Conservation (phyloP, 768 basidiomycete genomes). For the Mrakia gelida region DNA sequence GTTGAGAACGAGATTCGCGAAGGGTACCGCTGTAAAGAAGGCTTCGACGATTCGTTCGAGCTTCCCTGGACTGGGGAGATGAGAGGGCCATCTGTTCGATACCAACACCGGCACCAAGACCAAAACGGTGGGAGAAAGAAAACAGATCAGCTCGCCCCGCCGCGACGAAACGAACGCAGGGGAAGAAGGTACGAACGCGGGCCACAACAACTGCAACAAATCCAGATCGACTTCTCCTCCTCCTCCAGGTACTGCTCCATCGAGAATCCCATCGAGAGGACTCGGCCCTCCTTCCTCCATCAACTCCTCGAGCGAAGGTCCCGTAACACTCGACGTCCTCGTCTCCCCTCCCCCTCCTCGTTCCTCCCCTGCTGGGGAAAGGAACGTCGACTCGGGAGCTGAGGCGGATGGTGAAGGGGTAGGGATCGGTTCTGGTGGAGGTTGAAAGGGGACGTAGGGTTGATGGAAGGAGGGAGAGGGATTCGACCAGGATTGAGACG, state of each 20-base stretch:
- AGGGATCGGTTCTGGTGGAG: not conserved
- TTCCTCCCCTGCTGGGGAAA: not conserved
- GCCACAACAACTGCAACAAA: constrained; percentile 4
- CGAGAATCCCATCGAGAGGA: not conserved
- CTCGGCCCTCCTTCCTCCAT: not conserved
- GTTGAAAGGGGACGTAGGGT: not conserved
- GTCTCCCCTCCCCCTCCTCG: not conserved
- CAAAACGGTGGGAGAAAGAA: no score
- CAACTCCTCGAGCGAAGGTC: constrained; percentile 1
- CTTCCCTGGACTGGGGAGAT: not conserved
- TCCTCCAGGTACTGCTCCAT: not conserved
- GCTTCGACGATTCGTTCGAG: constrained; percentile 58
- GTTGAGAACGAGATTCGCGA: constrained; percentile 67
- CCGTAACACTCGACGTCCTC: not conserved
- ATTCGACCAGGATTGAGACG: not conserved
- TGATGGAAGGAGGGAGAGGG: not conserved
- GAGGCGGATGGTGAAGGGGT: not conserved
- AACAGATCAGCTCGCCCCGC: no score
- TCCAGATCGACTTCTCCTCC: not conserved
- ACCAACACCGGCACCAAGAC: no score
- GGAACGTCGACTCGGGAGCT: not conserved
- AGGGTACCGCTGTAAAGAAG: constrained; percentile 74
- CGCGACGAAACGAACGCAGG: no score
- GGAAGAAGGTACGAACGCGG: not conserved
- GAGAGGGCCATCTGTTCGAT: constrained; percentile 1